Evolutionary conservation across 1,139 yeast species (phyloP).

Genomic region (Yamadazyma atmosphaerica): DNA sequence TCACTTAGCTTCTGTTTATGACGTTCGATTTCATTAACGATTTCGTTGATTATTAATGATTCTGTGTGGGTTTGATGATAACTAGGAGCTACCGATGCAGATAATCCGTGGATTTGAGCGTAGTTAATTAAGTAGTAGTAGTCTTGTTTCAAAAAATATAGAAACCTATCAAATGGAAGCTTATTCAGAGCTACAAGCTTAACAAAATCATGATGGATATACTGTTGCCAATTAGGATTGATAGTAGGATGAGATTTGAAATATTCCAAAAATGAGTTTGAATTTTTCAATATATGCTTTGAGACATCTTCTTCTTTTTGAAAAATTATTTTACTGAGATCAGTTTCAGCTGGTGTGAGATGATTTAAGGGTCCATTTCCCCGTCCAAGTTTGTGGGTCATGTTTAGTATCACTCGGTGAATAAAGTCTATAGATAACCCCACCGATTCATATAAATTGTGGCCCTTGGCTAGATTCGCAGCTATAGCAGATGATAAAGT

Average conservation of each 20-base stretch:
- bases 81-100: constrained; percentile 63
- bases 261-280: constrained; percentile 28
- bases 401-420: constrained; percentile 57
- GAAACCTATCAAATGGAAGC: constrained; percentile 51
- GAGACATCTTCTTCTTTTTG: not conserved
- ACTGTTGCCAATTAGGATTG: constrained; percentile 54
- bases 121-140: constrained; percentile 68
- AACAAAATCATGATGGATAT: constrained; percentile 65
- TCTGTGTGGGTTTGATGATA: constrained; percentile 53
- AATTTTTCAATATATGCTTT: not conserved
- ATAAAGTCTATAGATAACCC: constrained; percentile 62
- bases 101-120: constrained; percentile 65
- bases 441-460: constrained; percentile 48
- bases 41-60: constrained; percentile 50
- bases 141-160: constrained; percentile 68
- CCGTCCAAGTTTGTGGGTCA: constrained; percentile 44
- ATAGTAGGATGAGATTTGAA: constrained; percentile 58
- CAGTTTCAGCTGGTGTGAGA: constrained; percentile 21
- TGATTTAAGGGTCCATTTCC: constrained; percentile 81
- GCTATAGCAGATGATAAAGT: constrained; percentile 83
- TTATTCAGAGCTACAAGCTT: constrained; percentile 50
- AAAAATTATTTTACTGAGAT: constrained; percentile 6
- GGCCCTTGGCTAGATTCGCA: constrained; percentile 64
- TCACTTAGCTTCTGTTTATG: constrained; percentile 54
- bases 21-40: constrained; percentile 55